Evolutionary conservation across 768 basidiomycete genomes (phyloP).

Genomic region (Crassisporium funariophilum): DNA sequence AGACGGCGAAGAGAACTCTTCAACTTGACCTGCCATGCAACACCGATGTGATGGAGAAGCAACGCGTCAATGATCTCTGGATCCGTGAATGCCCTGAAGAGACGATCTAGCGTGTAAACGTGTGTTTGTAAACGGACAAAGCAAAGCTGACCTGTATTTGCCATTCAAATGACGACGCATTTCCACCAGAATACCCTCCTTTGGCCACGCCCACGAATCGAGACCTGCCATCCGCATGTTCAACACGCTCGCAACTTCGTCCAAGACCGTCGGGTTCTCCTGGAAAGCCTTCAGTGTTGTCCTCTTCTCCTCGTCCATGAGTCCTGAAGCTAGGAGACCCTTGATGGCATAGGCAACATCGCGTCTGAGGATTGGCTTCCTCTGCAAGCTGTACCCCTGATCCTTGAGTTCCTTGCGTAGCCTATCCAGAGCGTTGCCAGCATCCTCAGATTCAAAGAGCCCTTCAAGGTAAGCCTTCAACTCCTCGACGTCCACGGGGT

Average conservation of each 20-base stretch:
- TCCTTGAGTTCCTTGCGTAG: slow-evolving; percentile 31
- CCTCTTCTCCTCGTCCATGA: slow-evolving; percentile 42
- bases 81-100: slow-evolving; percentile 45
- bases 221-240: slow-evolving; percentile 47
- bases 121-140: background rate
- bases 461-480: slow-evolving; percentile 37
- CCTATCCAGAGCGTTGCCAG: slow-evolving; percentile 27
- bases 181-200: slow-evolving; percentile 41
- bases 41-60: slow-evolving; percentile 45
- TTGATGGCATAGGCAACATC: slow-evolving; percentile 36
- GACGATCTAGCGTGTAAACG: background rate
- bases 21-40: slow-evolving; percentile 43
- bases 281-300: slow-evolving; percentile 43
- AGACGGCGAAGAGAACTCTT: slow-evolving; percentile 32
- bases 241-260: slow-evolving; percentile 45
- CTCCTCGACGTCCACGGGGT: slow-evolving; percentile 32
- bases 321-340: slow-evolving; percentile 35
- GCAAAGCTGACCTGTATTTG: slow-evolving; percentile 40
- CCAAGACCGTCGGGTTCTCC: slow-evolving; percentile 38
- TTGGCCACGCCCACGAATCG: slow-evolving; percentile 46
- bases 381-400: slow-evolving; percentile 30
- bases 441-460: slow-evolving; percentile 38
- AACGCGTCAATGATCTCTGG: slow-evolving; percentile 49
- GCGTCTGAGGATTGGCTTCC: slow-evolving; percentile 20
- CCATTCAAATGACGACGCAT: slow-evolving; percentile 51